phyloP scores from a whole-genome alignment of 2,329 filamentous ascomycete genomes.

The Penicillium sp. region DNA sequence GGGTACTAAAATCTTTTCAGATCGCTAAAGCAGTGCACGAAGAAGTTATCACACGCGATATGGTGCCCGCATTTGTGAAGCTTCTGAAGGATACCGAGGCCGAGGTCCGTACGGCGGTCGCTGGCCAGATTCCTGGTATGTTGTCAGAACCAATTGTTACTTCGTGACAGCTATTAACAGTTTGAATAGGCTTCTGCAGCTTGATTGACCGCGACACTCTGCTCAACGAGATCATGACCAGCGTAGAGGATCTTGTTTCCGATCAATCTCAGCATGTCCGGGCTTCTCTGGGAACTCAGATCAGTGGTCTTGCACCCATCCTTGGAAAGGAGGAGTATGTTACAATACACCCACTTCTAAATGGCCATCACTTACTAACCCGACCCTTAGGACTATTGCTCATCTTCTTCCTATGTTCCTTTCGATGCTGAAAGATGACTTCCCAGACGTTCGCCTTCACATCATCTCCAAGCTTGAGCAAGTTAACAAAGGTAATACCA shows the following conservation, averaged over 20 bases:
- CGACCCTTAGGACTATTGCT: constrained; percentile 73
- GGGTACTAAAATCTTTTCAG: constrained; percentile 46
- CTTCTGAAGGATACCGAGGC: constrained; percentile 97
- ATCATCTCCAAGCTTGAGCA: constrained; percentile 99
- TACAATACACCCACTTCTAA: not conserved
- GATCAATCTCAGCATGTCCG: constrained; percentile 97
- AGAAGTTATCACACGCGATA: constrained; percentile 88
- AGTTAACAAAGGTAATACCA: constrained; percentile 78
- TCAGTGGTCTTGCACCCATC: constrained; percentile 93
- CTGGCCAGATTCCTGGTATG: constrained; percentile 86
- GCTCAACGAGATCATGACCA: constrained; percentile 94
- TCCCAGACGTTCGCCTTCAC: constrained; percentile 94
- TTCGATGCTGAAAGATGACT: constrained; percentile 99
- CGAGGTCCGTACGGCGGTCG: constrained; percentile 94
- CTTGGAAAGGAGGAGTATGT: constrained; percentile 94
- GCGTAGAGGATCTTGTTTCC: constrained; percentile 92
- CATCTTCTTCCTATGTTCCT: constrained; percentile 98
- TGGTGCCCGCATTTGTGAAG: constrained; percentile 96
- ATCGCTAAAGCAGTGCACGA: constrained; percentile 98
- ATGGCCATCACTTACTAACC: constrained; percentile 16
- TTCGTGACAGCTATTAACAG: constrained; percentile 20
- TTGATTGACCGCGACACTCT: constrained; percentile 85
- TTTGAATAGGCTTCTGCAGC: constrained; percentile 74
- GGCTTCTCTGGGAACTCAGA: constrained; percentile 91
- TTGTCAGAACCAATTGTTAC: constrained; percentile 6